Evolutionary conservation across 2,329 filamentous ascomycete genomes (phyloP).

Genomic region (Aspergillus chevalieri): DNA sequence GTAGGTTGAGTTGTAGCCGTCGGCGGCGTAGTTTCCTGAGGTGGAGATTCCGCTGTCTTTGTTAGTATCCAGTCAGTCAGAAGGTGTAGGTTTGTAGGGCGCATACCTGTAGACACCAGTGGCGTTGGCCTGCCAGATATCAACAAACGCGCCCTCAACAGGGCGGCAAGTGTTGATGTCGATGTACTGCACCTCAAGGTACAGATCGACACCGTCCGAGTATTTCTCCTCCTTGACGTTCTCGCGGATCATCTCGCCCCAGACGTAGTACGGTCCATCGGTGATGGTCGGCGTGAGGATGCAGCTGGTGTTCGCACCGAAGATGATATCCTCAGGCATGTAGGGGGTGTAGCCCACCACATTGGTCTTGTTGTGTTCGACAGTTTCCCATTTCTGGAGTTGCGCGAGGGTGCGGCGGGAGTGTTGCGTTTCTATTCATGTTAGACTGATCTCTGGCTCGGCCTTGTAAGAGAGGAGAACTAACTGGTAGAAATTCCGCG

Average conservation of each 20-base stretch:
- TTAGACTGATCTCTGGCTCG: no score
- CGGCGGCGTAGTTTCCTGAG: conserved; percentile 22
- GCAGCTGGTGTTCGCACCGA: conserved; percentile 40
- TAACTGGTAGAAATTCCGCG: conserved; percentile 21
- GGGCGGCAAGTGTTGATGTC: conserved; percentile 43
- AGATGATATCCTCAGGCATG: conserved; percentile 27
- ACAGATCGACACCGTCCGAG: conserved; percentile 37
- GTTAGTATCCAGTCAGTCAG: not conserved
- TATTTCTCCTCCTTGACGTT: conserved; percentile 35
- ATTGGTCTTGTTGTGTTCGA: conserved; percentile 36
- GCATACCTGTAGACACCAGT: conserved; percentile 40
- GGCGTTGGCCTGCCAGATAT: conserved; percentile 45
- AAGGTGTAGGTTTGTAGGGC: no score
- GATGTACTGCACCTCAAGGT: conserved; percentile 43
- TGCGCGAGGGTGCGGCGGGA: conserved; percentile 32
- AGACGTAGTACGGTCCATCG: conserved; percentile 43
- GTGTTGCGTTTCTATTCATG: conserved; percentile 16
- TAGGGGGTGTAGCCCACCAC: conserved; percentile 19
- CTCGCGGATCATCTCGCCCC: conserved; percentile 38
- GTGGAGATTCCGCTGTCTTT: conserved; percentile 19
- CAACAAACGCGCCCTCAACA: conserved; percentile 33
- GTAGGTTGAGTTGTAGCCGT: conserved; percentile 38
- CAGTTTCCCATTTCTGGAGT: conserved; percentile 33
- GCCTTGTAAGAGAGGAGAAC: not conserved
- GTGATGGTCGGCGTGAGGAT: conserved; percentile 40